Conservation (phyloP, 164 flowering plant species). For the Umbilicus rupestris region DNA sequence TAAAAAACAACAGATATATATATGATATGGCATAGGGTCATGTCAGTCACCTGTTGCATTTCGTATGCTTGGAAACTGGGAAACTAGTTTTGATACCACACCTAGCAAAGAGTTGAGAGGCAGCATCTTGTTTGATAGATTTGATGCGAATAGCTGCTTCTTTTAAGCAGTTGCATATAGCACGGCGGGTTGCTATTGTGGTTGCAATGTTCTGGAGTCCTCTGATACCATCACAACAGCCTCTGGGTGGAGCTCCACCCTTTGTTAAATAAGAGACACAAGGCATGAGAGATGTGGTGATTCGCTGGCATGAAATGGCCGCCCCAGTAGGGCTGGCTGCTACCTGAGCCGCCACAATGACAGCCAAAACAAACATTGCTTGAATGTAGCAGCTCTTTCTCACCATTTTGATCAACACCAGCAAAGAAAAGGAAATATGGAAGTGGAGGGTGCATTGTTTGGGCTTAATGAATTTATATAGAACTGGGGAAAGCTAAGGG, state of each 20-base stretch:
- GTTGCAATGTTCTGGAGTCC: not conserved
- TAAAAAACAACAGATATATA: too few species aligned
- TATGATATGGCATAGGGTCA: too few species aligned
- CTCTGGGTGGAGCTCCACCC: not conserved
- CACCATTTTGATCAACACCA: too few species aligned
- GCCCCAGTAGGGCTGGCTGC: not conserved
- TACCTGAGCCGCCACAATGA: not conserved
- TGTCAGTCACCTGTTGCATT: conserved; percentile 6
- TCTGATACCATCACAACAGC: not conserved
- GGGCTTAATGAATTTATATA: too few species aligned
- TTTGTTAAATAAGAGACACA: conserved; percentile 5
- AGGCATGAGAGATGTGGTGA: not conserved
- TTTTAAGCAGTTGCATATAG: conserved; percentile 8
- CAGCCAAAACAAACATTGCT: not conserved
- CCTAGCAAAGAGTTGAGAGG: conserved; percentile 2
- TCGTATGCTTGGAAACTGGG: not conserved
- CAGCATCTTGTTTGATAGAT: conserved; percentile 3
- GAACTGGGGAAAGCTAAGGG: too few species aligned
- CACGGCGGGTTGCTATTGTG: not conserved
- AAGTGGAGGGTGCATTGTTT: too few species aligned
- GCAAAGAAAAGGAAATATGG: too few species aligned
- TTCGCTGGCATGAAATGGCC: conserved; percentile 5
- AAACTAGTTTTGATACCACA: conserved; percentile 5
- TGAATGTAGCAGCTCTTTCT: too few species aligned
- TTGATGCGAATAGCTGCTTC: not conserved